Conservation (phyloP, 2,329 filamentous ascomycete genomes). For the Cryoendolithus antarcticus region DNA sequence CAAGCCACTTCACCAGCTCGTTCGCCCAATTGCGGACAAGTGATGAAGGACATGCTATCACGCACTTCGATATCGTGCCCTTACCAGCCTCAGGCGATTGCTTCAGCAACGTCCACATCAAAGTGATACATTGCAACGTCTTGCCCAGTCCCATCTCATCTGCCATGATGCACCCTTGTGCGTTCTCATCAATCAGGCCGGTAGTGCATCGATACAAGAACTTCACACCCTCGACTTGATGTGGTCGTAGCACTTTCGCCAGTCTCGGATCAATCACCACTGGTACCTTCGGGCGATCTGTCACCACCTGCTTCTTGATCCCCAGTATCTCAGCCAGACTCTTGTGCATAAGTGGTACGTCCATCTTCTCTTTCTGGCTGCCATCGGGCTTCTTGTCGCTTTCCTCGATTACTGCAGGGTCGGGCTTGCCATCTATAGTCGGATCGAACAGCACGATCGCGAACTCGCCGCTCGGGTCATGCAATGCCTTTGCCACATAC, state of each 20-base stretch:
- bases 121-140: constrained; percentile 88
- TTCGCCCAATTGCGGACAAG: constrained; percentile 97
- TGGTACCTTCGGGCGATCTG: constrained; percentile 75
- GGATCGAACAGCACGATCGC: constrained; percentile 93
- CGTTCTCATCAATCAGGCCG: constrained; percentile 85
- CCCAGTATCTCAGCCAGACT: constrained; percentile 90
- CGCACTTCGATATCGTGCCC: constrained; percentile 84
- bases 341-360: constrained; percentile 79
- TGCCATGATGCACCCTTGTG: constrained; percentile 97
- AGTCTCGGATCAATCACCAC: constrained; percentile 91
- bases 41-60: constrained; percentile 93
- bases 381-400: constrained; percentile 34
- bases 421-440: constrained; percentile 73
- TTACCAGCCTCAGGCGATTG: constrained; percentile 94
- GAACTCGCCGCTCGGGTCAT: constrained; percentile 92
- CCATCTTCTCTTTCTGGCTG: constrained; percentile 37
- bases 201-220: constrained; percentile 94
- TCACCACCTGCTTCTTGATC: constrained; percentile 69
- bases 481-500: constrained; percentile 78
- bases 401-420: constrained; percentile 37
- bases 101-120: constrained; percentile 94
- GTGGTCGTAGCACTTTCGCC: constrained; percentile 79
- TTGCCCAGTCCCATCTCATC: constrained; percentile 98
- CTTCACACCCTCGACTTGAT: constrained; percentile 96
- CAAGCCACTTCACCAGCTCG: constrained; percentile 91